Conservation (phyloP, 169 alveolate species). For the Babesia microti region DNA sequence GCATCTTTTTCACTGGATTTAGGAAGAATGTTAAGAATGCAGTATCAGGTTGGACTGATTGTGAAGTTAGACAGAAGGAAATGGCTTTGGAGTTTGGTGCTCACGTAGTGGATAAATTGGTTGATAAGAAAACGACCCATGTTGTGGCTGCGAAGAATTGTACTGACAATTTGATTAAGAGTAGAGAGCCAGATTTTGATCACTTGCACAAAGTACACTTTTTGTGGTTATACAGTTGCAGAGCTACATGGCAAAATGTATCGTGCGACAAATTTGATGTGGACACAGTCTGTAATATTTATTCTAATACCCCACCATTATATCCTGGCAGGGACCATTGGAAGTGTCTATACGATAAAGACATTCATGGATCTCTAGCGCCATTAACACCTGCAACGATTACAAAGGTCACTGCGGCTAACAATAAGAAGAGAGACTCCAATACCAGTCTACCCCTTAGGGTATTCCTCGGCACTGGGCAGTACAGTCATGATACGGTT, state of each 20-base stretch:
- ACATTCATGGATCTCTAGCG: conserved; percentile 9
- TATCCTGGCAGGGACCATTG: conserved; percentile 80
- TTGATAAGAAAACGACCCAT: conserved; percentile 71
- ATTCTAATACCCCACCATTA: conserved; percentile 71
- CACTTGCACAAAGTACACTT: conserved; percentile 75
- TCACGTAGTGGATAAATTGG: conserved; percentile 56
- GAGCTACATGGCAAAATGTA: conserved; percentile 69
- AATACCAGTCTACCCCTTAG: conserved; percentile 56
- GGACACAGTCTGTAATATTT: conserved; percentile 70
- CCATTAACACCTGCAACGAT: conserved; percentile 15
- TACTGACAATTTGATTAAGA: conserved; percentile 71
- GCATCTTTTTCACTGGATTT: conserved; percentile 77
- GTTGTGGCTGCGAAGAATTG: conserved; percentile 78
- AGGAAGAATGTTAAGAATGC: conserved; percentile 70
- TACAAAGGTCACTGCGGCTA: conserved; percentile 21
- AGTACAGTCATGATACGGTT: conserved; percentile 73
- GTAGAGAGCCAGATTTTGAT: conserved; percentile 53
- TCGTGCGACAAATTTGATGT: conserved; percentile 67
- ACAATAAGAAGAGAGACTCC: conserved; percentile 44
- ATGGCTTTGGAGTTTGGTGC: conserved; percentile 78
- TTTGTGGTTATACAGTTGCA: conserved; percentile 80
- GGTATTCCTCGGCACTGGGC: conserved; percentile 71
- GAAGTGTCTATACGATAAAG: conserved; percentile 46
- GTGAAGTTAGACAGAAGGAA: conserved; percentile 76
- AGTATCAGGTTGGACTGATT: conserved; percentile 60